Evolutionary conservation across 169 alveolate genomes (phyloP).

Genomic region (Miamiensis avidus): DNA sequence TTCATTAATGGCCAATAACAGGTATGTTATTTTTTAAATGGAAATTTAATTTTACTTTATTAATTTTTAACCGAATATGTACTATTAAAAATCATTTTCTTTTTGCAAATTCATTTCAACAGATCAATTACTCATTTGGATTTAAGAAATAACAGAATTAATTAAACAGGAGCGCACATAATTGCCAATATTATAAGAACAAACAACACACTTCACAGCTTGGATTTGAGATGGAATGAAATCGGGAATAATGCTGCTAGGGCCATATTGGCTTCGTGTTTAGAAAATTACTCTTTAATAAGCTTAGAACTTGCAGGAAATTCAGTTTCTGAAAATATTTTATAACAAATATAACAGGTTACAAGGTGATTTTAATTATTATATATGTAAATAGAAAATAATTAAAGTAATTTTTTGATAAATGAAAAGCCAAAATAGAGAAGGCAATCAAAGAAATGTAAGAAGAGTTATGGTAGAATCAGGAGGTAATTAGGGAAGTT

Average conservation of each 20-base stretch:
- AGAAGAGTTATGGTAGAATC: neutral
- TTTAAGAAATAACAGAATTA: conserved; percentile 22
- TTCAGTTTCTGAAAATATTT: conserved; percentile 9
- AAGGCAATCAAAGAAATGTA: neutral
- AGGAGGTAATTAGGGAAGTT: neutral
- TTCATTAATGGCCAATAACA: neutral
- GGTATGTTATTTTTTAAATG: neutral
- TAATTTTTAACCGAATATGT: too few species aligned
- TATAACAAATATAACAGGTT: neutral
- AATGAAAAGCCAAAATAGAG: conserved; percentile 2
- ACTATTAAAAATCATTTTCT: too few species aligned
- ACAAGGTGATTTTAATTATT: neutral
- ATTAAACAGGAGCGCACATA: conserved; percentile 21
- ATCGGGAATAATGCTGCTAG: conserved; percentile 8
- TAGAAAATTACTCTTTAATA: conserved; percentile 2
- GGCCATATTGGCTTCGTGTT: conserved; percentile 6
- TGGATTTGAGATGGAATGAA: conserved; percentile 34
- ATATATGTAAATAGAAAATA: neutral
- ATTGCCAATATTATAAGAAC: conserved; percentile 19
- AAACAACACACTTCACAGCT: neutral
- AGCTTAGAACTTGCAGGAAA: conserved; percentile 22
- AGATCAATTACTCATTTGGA: conserved; percentile 29
- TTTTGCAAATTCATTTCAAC: too few species aligned
- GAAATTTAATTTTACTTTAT: too few species aligned
- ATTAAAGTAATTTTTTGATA: neutral